Percentiles rank a stretch among this genome's conserved stretches.
These are phyloP conservation scores for Fraxinus ornus DNA, from an alignment of 305 asterid genomes.

Conservation along the genomic window DNA sequence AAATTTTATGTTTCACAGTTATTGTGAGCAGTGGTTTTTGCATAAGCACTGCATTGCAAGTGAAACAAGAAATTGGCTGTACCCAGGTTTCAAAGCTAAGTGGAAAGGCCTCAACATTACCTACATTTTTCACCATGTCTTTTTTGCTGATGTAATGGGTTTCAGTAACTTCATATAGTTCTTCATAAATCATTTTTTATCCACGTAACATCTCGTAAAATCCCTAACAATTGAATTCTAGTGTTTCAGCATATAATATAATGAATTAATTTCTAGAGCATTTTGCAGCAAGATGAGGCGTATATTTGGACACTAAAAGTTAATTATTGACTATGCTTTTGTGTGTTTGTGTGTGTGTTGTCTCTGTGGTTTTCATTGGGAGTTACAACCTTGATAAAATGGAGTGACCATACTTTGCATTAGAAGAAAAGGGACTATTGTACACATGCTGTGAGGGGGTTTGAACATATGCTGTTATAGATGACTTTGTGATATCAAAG, in stretches of 20 bases:
- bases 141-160: slow-evolving; percentile 7
- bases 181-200: background rate
- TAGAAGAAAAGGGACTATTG: background rate
- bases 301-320: background rate
- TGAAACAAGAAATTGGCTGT: slow-evolving; percentile 11
- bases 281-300: background rate
- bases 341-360: background rate
- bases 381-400: background rate
- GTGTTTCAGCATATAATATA: slow-evolving; percentile 2
- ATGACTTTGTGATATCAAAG: background rate
- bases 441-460: background rate
- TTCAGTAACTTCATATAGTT: background rate
- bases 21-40: slow-evolving; percentile 17
- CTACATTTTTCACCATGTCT: slow-evolving; percentile 9
- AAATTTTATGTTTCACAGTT: slow-evolving; percentile 16
- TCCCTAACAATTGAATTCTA: background rate
- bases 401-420: background rate
- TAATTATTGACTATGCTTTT: background rate
- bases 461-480: background rate
- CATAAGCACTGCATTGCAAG: slow-evolving; percentile 19
- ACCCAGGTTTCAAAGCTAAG: slow-evolving; percentile 10
- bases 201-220: slow-evolving; percentile 2
- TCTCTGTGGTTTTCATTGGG: background rate
- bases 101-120: slow-evolving; percentile 10
- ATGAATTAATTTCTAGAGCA: background rate